Conservation (phyloP, 2,329 filamentous ascomycete species). For the Ceratocystiopsis minuta region DNA sequence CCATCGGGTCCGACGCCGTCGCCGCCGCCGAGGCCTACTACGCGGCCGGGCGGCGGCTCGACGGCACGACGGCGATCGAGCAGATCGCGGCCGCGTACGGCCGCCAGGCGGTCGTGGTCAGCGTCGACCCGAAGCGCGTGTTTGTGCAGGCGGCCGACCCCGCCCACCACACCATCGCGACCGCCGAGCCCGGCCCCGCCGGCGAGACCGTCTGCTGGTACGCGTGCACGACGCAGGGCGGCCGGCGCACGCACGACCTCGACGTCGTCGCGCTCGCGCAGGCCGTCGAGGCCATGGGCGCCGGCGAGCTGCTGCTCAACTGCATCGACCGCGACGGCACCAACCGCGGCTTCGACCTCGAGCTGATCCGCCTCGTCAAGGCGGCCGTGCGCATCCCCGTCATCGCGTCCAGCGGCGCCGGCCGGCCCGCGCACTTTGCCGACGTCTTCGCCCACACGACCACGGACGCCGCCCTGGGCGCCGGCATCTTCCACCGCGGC, state of each 20-base stretch:
- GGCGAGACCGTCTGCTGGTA: constrained; percentile 88
- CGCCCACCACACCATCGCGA: constrained; percentile 57
- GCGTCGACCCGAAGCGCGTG: constrained; percentile 80
- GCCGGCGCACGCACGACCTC: constrained; percentile 81
- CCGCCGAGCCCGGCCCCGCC: constrained; percentile 48
- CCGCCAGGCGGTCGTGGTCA: constrained; percentile 91
- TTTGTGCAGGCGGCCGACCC: constrained; percentile 62
- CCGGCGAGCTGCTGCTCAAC: constrained; percentile 87
- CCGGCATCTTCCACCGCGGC: constrained; percentile 91
- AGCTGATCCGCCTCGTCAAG: constrained; percentile 81
- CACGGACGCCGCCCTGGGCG: constrained; percentile 84
- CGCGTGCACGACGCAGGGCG: constrained; percentile 91
- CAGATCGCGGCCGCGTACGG: constrained; percentile 87
- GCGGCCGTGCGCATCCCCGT: constrained; percentile 76
- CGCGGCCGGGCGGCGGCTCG: constrained; percentile 45
- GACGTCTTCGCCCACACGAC: constrained; percentile 76
- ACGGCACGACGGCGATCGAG: constrained; percentile 81
- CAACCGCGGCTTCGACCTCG: constrained; percentile 85
- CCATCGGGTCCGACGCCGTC: constrained; percentile 89
- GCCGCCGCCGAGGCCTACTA: constrained; percentile 85
- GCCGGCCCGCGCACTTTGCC: constrained; percentile 69
- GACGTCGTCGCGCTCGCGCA: constrained; percentile 76
- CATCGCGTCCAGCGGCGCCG: constrained; percentile 85
- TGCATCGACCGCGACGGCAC: constrained; percentile 96
- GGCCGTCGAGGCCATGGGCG: constrained; percentile 90